Evolutionary conservation across 192 early-diverging fungal species (phyloP).

Genomic region (Backusella australiensis): DNA sequence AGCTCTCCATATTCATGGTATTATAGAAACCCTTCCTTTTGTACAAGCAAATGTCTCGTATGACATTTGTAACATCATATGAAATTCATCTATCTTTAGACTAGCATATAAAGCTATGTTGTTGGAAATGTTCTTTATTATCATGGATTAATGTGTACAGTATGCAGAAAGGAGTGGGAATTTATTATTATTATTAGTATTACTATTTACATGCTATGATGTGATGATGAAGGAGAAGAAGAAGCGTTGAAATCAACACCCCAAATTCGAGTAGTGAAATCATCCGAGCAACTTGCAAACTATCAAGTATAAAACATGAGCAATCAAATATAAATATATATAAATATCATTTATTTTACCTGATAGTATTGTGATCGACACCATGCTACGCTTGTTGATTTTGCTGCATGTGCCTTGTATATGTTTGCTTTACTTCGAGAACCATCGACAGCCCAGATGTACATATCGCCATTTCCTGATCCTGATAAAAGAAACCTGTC

Average conservation of each 20-base stretch:
- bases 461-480: constrained; percentile 59
- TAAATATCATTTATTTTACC: constrained; percentile 32
- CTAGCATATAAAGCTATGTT: too few species aligned
- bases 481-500: constrained; percentile 70
- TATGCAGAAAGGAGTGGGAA: neutral
- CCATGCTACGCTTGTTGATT: constrained; percentile 79
- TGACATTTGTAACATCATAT: too few species aligned
- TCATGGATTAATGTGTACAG: neutral
- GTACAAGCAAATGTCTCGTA: too few species aligned
- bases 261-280: constrained; percentile 75
- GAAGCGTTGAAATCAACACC: constrained; percentile 21
- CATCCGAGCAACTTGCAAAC: constrained; percentile 78
- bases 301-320: constrained; percentile 22
- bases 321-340: too few species aligned
- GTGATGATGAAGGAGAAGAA: too few species aligned
- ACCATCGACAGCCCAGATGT: constrained; percentile 68
- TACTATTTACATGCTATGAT: neutral
- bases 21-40: too few species aligned
- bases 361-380: constrained; percentile 45
- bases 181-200: neutral
- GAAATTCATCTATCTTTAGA: too few species aligned
- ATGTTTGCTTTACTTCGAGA: constrained; percentile 44
- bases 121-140: neutral
- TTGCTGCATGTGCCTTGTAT: constrained; percentile 63
- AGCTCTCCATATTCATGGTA: too few species aligned